Conservation (phyloP, 352 stramenopile species). For the Globisporangium okanoganense region DNA sequence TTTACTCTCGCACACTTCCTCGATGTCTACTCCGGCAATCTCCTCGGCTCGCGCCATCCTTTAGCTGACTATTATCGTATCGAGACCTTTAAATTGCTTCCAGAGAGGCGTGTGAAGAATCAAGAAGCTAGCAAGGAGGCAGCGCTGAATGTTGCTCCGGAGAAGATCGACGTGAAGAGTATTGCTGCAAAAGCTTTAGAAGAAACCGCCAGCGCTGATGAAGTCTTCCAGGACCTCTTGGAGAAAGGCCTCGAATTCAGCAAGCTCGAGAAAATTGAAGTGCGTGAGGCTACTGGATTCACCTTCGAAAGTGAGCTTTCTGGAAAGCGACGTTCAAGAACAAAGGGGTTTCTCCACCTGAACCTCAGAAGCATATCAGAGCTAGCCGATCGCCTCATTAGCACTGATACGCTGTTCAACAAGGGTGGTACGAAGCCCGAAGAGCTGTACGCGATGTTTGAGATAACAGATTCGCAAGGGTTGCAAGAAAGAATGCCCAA, state of each 20-base stretch:
- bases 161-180: constrained; percentile 48
- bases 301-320: constrained; percentile 24
- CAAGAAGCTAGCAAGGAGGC: constrained; percentile 38
- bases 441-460: constrained; percentile 45
- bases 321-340: constrained; percentile 26
- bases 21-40: constrained; percentile 31
- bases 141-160: constrained; percentile 35
- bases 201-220: constrained; percentile 36
- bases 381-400: constrained; percentile 30
- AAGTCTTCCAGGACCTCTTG: constrained; percentile 44
- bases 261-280: constrained; percentile 36
- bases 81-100: constrained; percentile 52
- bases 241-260: constrained; percentile 43
- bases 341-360: constrained; percentile 36
- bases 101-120: constrained; percentile 27
- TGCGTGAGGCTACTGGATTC: constrained; percentile 19
- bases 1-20: constrained; percentile 36
- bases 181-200: constrained; percentile 39
- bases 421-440: constrained; percentile 21
- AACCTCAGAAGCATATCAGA: constrained; percentile 35
- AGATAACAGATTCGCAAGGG: constrained; percentile 27
- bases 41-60: constrained; percentile 37
- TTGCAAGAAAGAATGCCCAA: constrained; percentile 15
- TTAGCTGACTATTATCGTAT: constrained; percentile 54
- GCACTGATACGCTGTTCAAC: constrained; percentile 29